Evolutionary conservation across 2,329 filamentous ascomycete species (phyloP).

Genomic region (Aureobasidium sp.): DNA sequence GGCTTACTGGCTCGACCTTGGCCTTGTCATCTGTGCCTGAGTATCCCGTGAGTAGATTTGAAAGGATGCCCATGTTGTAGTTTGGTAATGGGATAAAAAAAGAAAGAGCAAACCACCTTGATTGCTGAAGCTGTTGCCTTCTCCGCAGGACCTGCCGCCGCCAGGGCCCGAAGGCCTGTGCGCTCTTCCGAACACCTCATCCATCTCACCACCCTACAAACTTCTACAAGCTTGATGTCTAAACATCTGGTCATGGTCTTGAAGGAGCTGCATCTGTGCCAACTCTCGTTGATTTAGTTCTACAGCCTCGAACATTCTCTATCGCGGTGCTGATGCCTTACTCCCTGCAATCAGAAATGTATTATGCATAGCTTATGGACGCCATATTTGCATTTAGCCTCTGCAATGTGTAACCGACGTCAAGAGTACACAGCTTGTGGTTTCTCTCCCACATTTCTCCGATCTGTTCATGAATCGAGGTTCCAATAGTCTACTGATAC

Average conservation of each 20-base stretch:
- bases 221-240: not conserved
- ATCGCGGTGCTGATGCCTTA: not conserved
- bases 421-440: not conserved
- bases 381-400: conserved; percentile 1
- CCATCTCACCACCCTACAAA: not conserved
- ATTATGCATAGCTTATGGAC: not conserved
- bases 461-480: not conserved
- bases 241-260: not conserved
- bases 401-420: not conserved
- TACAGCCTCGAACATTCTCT: not conserved
- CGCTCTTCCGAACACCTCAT: not conserved
- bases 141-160: no score
- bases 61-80: conserved; percentile 19
- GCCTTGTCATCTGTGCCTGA: conserved; percentile 3
- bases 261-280: not conserved
- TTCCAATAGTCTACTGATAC: not conserved
- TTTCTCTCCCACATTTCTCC: not conserved
- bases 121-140: conserved; percentile 3
- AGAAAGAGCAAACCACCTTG: conserved; percentile 13
- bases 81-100: not conserved
- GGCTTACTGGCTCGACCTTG: not conserved
- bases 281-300: not conserved
- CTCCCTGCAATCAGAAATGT: not conserved
- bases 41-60: conserved; percentile 1
- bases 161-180: conserved; percentile 6